Conservation (phyloP, 768 basidiomycete species). For the Phylloporus sp. region DNA sequence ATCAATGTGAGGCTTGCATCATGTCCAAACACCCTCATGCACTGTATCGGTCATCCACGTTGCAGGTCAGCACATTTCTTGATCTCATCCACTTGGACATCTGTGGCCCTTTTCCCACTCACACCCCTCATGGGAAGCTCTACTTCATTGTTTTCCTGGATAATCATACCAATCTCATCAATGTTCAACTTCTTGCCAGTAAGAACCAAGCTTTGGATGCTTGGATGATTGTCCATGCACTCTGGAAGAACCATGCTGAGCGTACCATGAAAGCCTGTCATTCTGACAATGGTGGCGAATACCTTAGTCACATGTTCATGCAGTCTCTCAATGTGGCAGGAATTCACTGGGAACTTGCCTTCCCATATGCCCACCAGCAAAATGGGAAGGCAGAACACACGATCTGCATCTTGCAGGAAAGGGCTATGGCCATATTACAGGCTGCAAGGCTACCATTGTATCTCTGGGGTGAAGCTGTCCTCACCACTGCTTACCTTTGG, state of each 20-base stretch:
- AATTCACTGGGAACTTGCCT: background rate
- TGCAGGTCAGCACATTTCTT: constrained; percentile 1
- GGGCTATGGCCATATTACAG: background rate
- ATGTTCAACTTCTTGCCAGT: background rate
- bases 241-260: background rate
- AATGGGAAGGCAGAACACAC: background rate
- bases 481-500: background rate
- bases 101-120: constrained; percentile 22
- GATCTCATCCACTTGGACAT: constrained; percentile 26
- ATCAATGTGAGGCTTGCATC: background rate
- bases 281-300: constrained; percentile 5
- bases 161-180: constrained; percentile 1
- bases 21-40: background rate
- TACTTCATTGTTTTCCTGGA: constrained; percentile 19
- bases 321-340: background rate
- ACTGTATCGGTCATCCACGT: background rate
- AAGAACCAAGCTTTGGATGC: constrained; percentile 1
- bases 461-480: background rate
- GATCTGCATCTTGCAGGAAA: background rate
- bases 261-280: background rate
- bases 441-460: background rate
- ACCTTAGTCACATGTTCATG: background rate
- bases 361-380: background rate
- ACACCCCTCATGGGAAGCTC: constrained; percentile 8
- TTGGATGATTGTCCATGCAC: background rate